Evolutionary conservation across 352 stramenopile genomes (phyloP), one percentile per base, ranked within the genome.

Genomic region (Pythium folliculosum): DNA sequence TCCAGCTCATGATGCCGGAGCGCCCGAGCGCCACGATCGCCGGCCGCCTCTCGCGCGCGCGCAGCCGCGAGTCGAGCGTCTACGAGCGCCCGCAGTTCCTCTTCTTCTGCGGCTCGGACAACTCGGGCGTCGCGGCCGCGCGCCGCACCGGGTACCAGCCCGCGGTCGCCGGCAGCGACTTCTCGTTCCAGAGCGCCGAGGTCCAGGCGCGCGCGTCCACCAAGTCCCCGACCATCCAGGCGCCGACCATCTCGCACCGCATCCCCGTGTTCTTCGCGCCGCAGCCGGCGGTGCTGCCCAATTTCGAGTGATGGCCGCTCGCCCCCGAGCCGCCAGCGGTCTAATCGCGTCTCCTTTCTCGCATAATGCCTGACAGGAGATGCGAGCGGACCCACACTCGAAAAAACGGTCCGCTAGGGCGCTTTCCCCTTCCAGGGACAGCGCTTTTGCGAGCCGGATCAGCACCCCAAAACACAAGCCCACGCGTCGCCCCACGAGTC

Each of bases 31-130:
- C 35, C 35, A 32, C 27, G 27, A 40, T 38, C 49, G 51, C 16
- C 51, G 51, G 25, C 25, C 51, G 51, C 30, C 51, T 54, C 9
- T 48, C n/a, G 19, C 25, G 14, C 48, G 19, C 48, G 22, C 59
- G 60, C 38, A 32, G 45, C 27, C 60, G 68, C 47, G 53, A 63
- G 23, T 67, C 40, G 45, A 89, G 81, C 70, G 81, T 77, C n/a
- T 52, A 71, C 47, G 84, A 90, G 62, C 75, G 70, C 2, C 80
- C 75, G 48, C 81, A 89, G 71, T 89, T 92, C 70, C 77, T 90
- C 65, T 89, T 92, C 75, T 92, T 92, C 71, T 90, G 81, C 43
- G 84, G 84, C 44, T 81, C 72, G n/a, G 84, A 92, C 48, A 76
- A 70, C 22, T 68, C 66, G 22, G 47, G 38, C 6, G 38, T 67